Percentiles rank a stretch among this genome's conserved stretches.
Conservation (phyloP, 2,329 filamentous ascomycete species). For the Colletotrichum liaoningense region DNA sequence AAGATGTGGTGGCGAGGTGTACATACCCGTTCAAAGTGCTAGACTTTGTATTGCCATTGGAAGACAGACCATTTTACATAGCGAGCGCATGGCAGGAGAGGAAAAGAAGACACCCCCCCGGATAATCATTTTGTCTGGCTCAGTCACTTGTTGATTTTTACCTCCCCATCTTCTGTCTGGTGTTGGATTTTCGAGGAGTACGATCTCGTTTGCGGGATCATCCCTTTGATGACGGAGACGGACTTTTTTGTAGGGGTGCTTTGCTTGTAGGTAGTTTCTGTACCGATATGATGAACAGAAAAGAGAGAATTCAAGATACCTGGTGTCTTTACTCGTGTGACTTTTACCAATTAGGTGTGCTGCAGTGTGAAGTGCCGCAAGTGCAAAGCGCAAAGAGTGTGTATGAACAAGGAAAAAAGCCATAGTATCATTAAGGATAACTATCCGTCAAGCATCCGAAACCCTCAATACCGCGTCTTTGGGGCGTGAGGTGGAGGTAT, state of each 20-base stretch:
- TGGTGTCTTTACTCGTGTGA: not conserved
- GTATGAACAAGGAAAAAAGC: not conserved
- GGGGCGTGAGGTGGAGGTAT: slow-evolving; percentile 26
- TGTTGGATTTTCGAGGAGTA: slow-evolving; percentile 7
- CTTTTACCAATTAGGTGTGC: not conserved
- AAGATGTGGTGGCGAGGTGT: slow-evolving; percentile 15
- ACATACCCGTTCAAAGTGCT: slow-evolving; percentile 25
- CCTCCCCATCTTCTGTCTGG: not conserved
- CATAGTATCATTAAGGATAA: slow-evolving; percentile 4
- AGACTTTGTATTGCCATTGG: slow-evolving; percentile 28
- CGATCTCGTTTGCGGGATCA: not conserved
- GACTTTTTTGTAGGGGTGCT: not conserved
- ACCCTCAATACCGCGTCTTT: not conserved
- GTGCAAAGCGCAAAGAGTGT: not conserved
- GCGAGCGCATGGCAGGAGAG: slow-evolving; percentile 29
- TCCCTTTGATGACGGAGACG: not conserved
- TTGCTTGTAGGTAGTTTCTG: slow-evolving; percentile 24
- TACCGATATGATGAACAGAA: slow-evolving; percentile 27
- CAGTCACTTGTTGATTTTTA: slow-evolving; percentile 1
- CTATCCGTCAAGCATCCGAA: slow-evolving; percentile 14
- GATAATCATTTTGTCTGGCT: slow-evolving; percentile 10
- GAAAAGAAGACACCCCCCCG: not conserved
- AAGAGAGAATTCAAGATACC: not conserved
- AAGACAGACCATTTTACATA: slow-evolving; percentile 31
- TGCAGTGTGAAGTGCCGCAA: too few species aligned